Conservation (phyloP, 2,329 filamentous ascomycete species). For the Clathrospora elynae region DNA sequence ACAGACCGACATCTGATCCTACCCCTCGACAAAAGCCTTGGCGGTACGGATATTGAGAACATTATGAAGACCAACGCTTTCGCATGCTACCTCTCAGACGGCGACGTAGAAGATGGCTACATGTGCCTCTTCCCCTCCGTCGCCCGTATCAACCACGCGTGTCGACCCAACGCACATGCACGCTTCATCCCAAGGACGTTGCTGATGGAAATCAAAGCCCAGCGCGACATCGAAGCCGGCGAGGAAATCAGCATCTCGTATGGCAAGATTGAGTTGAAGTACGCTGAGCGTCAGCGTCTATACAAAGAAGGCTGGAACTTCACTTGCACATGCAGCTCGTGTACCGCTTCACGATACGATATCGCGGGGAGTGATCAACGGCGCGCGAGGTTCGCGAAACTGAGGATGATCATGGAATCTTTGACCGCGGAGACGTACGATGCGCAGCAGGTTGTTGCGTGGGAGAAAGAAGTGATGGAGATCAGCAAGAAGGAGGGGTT, state of each 20-base stretch:
- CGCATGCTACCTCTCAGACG: conserved; percentile 29
- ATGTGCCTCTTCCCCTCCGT: conserved; percentile 33
- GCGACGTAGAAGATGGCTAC: conserved; percentile 26
- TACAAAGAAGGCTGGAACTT: conserved; percentile 33
- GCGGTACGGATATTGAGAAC: conserved; percentile 22
- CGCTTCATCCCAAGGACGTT: conserved; percentile 26
- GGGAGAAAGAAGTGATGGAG: conserved; percentile 33
- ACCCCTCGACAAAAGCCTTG: conserved; percentile 22
- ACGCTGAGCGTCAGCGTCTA: conserved; percentile 22
- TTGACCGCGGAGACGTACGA: conserved; percentile 29
- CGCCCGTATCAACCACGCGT: conserved; percentile 33
- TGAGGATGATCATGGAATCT: conserved; percentile 19
- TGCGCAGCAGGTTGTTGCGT: conserved; percentile 26
- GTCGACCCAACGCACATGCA: conserved; percentile 30
- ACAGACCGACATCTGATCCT: conserved; percentile 14
- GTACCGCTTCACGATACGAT: conserved; percentile 20
- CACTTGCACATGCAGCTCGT: conserved; percentile 29
- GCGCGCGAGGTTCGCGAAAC: conserved; percentile 21
- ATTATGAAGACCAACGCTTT: conserved; percentile 35
- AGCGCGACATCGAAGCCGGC: conserved; percentile 23
- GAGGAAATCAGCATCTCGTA: conserved; percentile 35
- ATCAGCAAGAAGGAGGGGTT: conserved; percentile 28
- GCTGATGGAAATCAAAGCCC: conserved; percentile 30
- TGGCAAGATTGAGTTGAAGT: conserved; percentile 25
- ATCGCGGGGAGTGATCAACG: conserved; percentile 27